Evolutionary conservation across 306 rosid genomes (phyloP).

Genomic region (Corylus avellana): DNA sequence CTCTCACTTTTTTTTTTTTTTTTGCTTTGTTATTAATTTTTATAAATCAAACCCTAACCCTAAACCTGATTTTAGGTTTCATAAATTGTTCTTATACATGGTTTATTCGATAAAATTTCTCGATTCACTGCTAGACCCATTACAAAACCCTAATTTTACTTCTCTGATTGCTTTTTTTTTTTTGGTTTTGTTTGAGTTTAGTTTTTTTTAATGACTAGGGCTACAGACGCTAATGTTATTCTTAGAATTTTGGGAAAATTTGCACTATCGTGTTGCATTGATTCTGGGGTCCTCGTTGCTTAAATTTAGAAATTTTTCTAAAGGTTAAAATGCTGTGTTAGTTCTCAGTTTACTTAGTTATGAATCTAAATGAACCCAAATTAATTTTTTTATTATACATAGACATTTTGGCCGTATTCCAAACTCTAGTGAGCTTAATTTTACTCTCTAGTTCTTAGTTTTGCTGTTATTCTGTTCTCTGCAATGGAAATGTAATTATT

Average conservation of each 20-base stretch:
- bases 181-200: background rate
- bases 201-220: background rate
- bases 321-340: background rate
- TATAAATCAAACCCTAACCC: background rate
- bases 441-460: background rate
- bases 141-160: background rate
- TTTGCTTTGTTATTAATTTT: background rate
- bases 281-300: background rate
- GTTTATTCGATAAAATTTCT: background rate
- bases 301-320: background rate
- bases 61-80: background rate
- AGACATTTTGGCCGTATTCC: background rate
- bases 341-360: background rate
- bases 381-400: background rate
- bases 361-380: background rate
- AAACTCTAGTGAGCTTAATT: background rate
- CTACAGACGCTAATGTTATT: background rate
- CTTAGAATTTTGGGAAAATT: background rate
- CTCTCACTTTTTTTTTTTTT: background rate
- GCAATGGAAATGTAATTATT: background rate
- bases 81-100: background rate
- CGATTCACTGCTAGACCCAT: background rate
- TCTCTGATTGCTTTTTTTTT: background rate
- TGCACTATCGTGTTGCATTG: too few species aligned
- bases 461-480: background rate